Base-by-base conservation (phyloP, 2,329 filamentous ascomycete genomes). In the Cadophora malorum region DNA sequence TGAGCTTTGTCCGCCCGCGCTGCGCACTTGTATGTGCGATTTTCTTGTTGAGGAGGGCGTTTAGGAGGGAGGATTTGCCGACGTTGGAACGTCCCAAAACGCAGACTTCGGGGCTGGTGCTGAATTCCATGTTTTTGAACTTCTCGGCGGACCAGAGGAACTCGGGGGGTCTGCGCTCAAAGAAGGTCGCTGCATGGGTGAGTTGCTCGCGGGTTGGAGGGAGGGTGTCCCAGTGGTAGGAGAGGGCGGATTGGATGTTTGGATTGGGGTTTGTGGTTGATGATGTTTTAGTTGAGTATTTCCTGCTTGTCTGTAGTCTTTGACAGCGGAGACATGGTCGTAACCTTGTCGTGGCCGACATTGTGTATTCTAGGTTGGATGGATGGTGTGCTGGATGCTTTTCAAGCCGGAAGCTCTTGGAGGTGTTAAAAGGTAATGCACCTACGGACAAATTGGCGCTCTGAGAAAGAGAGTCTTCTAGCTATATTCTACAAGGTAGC, bases 1-100 rank as follows among this genome's bases (percentile, higher is more conserved):
- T 90, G 21, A 85, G 84, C 69, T 82, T 82, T 6, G 90, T 92
- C 56, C 86, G 81, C 0, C 90, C 90, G 0, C 87, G 87, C 21
- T 85, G 86, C 2, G 83, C 84, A 4, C 84, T 87, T 0, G 87
- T 88, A 74, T 83, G 81, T 66, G 86, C 88, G 16, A 86, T 77
- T 70, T 76, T 60, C 75, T 82, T 73, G 66, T 80, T 75, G 77
- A 90, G 83, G 9, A 92, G 79, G 2, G 87, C 86, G 75, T 93
- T 93, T 31, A 92, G 80, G 4, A 92, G 76, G 1, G 84, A 86
- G 64, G 85, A 88, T 79, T 93, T 92, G 64, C 90, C 90, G 6
- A 91, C 90, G 74, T 93, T 93, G 49, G 86, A 89, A 58, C 90
- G 84, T 21, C 90, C 90, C 4, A 92, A 81, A 75, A 93, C 91